Base-by-base conservation (phyloP, 2,329 filamentous ascomycete genomes). In the Stromatinia cepivora region DNA sequence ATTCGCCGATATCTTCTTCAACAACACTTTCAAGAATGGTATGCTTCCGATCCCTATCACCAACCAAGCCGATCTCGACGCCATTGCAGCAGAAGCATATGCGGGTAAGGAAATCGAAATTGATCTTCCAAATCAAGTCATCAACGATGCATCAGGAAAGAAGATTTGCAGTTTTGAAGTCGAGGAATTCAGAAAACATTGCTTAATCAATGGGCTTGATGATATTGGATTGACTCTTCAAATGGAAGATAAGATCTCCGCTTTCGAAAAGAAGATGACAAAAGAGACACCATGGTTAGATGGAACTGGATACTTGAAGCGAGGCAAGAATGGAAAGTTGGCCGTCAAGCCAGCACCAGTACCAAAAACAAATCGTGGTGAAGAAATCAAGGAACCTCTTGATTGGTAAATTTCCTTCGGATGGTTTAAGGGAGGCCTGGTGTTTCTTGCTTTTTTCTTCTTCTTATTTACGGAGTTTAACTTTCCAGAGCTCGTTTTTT, bases 1-100 rank as follows among this genome's bases (percentile, higher is more conserved):
- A n/a, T 92, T 87, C 75, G 92, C 91, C 70, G 93, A 97, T 78
- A 99, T 99, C 81, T 97, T 97, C 88, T 96, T 94, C 88, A 97
- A 97, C 88, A 99, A 99, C 85, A 95, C 92, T n/a, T 98, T 97
- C 87, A 98, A 99, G 87, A 99, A 99, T 84, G 94, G 94, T 83
- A 98, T 98, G 95, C 84, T 98, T 72, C 94, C 94, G 61, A 88
- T 98, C 71, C 82, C 85, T 70, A 91, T 98, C 78, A 82, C 85
- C 63, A 70, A 70, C 56, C n/a, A 59, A 25, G 56, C 46, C 54
- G 63, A 70, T 52, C 63, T 70, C 20, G 63, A 70, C 13, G 63
- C 68, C 25, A 70, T 70, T 56, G 68, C 68, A 36, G 68, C 68
- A 36, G 92, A 95, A 80, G 93, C 93, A 46, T 85, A 85, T 52